Base-by-base conservation (phyloP, 1,284 basidiomycete genomes). In the Ceratobasidium sp. region DNA sequence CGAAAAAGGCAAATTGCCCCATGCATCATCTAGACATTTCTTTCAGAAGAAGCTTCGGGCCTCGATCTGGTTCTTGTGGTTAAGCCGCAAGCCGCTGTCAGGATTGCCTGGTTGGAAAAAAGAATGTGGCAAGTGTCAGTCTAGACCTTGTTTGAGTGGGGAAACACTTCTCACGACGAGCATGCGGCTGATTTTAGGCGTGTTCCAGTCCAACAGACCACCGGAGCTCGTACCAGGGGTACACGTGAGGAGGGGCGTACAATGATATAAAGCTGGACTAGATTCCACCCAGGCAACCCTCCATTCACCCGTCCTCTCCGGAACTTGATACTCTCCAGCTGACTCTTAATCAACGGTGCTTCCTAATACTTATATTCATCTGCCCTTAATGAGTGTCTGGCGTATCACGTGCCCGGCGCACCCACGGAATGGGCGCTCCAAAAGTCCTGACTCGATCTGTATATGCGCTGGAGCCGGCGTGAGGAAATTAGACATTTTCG, bases 341-440 rank as follows among this genome's bases (percentile, higher is more conserved):
- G 53, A 55, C n/a, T n/a, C 31, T 55, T 20, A 10, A 55, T n/a
- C 34, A n/a, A 22, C 42, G 13, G 40, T 20, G 22, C 60, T 42
- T n/a, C n/a, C n/a, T n/a, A n/a, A n/a, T n/a, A n/a, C n/a, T n/a
- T n/a, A n/a, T n/a, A n/a, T n/a, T n/a, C n/a, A n/a, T n/a, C n/a
- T n/a, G n/a, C n/a, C n/a, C n/a, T 35, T 15, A 42, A 65, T 53
- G 60, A 40, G 34, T 25, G 15, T 65, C 22, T 65, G 60, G 60
- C 60, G 60, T 40, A 25, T 62, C 34, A 65, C 49, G 32, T 65
- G 60, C 35, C 60, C 60, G 13, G 60, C 22, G 7, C 60, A 65
- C 20, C 60, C 60, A 40, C 60, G 60, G 60, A 65, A 50, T 25
- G 60, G 47, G 60, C 60, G 60, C 47, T 52, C 35, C 22, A 65